These are phyloP conservation scores for Tricholoma bakamatsutake DNA, from an alignment of 768 basidiomycete species.

Conservation along the genomic window DNA sequence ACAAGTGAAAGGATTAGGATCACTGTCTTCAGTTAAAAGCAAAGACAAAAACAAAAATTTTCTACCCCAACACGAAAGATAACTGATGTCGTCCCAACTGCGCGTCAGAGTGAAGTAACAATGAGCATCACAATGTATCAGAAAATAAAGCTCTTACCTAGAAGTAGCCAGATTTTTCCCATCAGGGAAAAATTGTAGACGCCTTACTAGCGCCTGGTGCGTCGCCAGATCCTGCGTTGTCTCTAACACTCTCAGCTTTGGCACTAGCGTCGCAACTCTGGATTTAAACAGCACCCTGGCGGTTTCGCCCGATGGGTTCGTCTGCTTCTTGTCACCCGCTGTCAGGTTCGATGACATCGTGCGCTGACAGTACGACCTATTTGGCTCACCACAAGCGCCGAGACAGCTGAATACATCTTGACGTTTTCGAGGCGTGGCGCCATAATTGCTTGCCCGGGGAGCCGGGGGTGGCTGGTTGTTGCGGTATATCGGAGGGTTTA, in stretches of 20 bases:
- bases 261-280: slow-evolving; percentile 49
- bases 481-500: slow-evolving; percentile 10
- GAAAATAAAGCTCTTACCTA: slow-evolving; percentile 31
- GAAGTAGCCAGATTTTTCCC: slow-evolving; percentile 71
- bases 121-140: background rate
- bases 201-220: slow-evolving; percentile 62
- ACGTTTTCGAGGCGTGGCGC: slow-evolving; percentile 39
- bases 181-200: slow-evolving; percentile 73
- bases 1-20: slow-evolving; percentile 45
- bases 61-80: slow-evolving; percentile 62
- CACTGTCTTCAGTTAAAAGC: background rate
- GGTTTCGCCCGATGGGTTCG: slow-evolving; percentile 24
- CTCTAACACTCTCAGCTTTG: slow-evolving; percentile 48
- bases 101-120: background rate
- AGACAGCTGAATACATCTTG: slow-evolving; percentile 30
- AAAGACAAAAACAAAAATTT: background rate
- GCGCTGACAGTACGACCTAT: slow-evolving; percentile 26
- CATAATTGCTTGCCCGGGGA: slow-evolving; percentile 36
- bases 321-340: slow-evolving; percentile 21
- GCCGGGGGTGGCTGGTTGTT: slow-evolving; percentile 11
- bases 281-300: slow-evolving; percentile 37
- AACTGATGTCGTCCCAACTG: slow-evolving; percentile 67
- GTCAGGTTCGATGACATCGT: slow-evolving; percentile 28
- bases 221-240: slow-evolving; percentile 56
- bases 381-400: slow-evolving; percentile 9